These are phyloP conservation scores for Xylaria sp. DNA, from an alignment of 2,329 filamentous ascomycete species.

Conservation along the genomic window DNA sequence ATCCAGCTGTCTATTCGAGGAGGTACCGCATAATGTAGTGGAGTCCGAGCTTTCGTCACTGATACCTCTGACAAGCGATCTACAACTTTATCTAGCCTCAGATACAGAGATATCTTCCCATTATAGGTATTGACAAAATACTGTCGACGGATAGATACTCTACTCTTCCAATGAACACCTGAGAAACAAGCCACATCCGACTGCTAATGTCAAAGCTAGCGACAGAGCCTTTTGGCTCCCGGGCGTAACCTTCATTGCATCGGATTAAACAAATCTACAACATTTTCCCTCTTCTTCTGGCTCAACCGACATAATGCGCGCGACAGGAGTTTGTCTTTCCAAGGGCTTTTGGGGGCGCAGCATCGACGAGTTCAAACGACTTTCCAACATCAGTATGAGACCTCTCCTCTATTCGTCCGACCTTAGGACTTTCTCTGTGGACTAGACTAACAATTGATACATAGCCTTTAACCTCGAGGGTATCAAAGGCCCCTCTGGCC, in stretches of 20 bases:
- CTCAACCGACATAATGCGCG: conserved; percentile 58
- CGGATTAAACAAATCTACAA: conserved; percentile 10
- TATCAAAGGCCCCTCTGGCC: conserved; percentile 71
- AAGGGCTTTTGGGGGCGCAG: conserved; percentile 70
- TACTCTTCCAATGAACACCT: conserved; percentile 23
- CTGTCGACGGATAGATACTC: background rate
- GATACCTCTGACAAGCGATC: background rate
- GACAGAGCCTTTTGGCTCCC: conserved; percentile 51
- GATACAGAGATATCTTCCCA: background rate
- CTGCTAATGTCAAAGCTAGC: conserved; percentile 48
- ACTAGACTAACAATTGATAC: conserved; percentile 25
- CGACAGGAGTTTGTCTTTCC: conserved; percentile 56
- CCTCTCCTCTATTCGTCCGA: background rate
- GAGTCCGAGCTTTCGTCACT: conserved; percentile 15
- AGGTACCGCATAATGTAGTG: background rate
- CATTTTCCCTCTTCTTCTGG: background rate
- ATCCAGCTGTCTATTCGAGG: too few relatives aligned
- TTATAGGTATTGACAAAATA: background rate
- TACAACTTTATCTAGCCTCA: background rate
- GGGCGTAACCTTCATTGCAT: conserved; percentile 28
- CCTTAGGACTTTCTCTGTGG: background rate
- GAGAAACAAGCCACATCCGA: conserved; percentile 17
- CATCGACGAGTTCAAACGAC: conserved; percentile 68
- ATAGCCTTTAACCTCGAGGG: conserved; percentile 76
- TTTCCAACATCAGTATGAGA: conserved; percentile 64